Evolutionary conservation across 192 early-diverging fungal species (phyloP).

Genomic region (Pilobolus umbonatus): DNA sequence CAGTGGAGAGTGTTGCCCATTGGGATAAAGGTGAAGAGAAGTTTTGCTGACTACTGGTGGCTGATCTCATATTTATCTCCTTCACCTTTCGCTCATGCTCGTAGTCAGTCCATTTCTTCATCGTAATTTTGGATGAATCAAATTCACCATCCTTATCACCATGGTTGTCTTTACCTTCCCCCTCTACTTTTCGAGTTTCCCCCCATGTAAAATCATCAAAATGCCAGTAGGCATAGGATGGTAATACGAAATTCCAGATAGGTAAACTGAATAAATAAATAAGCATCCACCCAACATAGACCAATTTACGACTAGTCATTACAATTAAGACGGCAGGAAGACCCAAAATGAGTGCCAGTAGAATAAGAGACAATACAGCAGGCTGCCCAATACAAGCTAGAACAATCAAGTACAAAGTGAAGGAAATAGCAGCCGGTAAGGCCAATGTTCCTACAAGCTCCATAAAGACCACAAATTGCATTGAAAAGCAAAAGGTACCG

Average conservation of each 20-base stretch:
- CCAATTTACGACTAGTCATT: slow-evolving; percentile 76
- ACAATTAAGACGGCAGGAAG: slow-evolving; percentile 88
- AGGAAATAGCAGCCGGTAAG: slow-evolving; percentile 84
- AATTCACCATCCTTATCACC: slow-evolving; percentile 70
- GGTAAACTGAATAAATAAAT: slow-evolving; percentile 53
- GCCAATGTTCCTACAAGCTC: slow-evolving; percentile 89
- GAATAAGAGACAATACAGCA: slow-evolving; percentile 60
- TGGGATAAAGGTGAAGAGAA: slow-evolving; percentile 5
- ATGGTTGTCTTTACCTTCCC: slow-evolving; percentile 51
- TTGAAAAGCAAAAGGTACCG: slow-evolving; percentile 87
- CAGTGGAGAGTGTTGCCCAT: slow-evolving; percentile 4
- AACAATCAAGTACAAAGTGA: slow-evolving; percentile 79
- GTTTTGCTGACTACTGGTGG: neutral
- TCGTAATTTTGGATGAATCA: slow-evolving; percentile 66
- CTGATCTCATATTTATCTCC: neutral
- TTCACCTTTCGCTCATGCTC: slow-evolving; percentile 17
- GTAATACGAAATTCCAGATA: slow-evolving; percentile 77
- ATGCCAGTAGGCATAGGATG: slow-evolving; percentile 80
- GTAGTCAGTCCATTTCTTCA: slow-evolving; percentile 74
- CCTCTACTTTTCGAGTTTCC: slow-evolving; percentile 66
- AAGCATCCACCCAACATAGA: slow-evolving; percentile 78
- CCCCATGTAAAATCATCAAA: slow-evolving; percentile 90
- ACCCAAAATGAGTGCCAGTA: slow-evolving; percentile 79
- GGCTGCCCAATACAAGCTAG: slow-evolving; percentile 61
- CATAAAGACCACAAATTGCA: slow-evolving; percentile 97